Conservation (phyloP, 306 rosid species). For the Vigna angularis region DNA sequence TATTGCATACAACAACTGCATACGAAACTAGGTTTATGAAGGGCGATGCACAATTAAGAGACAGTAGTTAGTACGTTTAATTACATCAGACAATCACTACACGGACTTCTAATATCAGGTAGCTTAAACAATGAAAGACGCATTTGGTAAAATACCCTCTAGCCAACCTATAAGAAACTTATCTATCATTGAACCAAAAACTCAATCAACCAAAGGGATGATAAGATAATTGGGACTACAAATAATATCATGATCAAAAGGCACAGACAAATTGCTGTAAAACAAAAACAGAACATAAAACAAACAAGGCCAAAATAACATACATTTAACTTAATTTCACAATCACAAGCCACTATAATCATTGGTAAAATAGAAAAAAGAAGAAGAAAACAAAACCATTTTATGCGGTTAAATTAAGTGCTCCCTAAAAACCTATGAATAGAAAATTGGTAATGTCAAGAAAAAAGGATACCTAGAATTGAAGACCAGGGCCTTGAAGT, state of each 20-base stretch:
- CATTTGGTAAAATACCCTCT: neutral
- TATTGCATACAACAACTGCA: no score
- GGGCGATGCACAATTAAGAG: neutral
- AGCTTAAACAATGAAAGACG: neutral
- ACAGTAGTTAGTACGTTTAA: neutral
- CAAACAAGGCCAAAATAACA: neutral
- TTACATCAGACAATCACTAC: neutral
- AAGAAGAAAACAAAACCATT: neutral
- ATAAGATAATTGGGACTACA: neutral
- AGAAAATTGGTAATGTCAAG: neutral
- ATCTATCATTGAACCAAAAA: neutral
- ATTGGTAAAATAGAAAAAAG: constrained; percentile 25
- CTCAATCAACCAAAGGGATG: neutral
- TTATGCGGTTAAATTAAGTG: neutral
- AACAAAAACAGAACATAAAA: neutral
- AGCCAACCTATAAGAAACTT: constrained; percentile 2
- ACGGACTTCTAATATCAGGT: neutral
- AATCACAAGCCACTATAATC: neutral
- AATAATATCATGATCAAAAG: constrained; percentile 20
- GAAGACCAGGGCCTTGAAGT: constrained; percentile 36
- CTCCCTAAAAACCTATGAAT: neutral
- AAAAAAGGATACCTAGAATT: constrained; percentile 46
- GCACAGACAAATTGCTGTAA: neutral
- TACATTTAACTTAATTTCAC: neutral
- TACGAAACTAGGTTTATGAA: neutral